Conservation (phyloP, 441 rosid species). For the Lagerstroemia fauriei region DNA sequence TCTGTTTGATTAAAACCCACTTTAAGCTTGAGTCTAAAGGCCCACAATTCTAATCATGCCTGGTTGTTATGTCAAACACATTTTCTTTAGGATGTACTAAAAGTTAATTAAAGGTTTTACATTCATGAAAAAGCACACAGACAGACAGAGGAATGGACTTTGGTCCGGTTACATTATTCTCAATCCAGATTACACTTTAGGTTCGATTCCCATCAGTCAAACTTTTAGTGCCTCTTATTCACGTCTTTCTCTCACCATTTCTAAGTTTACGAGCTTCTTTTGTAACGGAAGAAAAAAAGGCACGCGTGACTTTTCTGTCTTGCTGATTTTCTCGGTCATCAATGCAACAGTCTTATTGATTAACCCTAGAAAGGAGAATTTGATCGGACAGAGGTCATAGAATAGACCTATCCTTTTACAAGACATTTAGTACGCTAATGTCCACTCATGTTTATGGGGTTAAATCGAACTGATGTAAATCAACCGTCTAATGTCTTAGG, state of each 20-base stretch:
- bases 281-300: neutral
- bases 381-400: neutral
- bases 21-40: conserved; percentile 33
- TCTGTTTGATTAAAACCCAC: conserved; percentile 38
- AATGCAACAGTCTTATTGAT: conserved; percentile 9
- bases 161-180: too few species aligned
- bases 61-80: conserved; percentile 51
- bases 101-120: conserved; percentile 43
- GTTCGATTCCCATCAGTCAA: too few species aligned
- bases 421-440: neutral
- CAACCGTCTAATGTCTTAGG: neutral
- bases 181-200: too few species aligned
- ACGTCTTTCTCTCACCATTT: too few species aligned
- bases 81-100: conserved; percentile 41
- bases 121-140: neutral
- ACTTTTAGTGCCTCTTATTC: too few species aligned
- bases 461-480: neutral
- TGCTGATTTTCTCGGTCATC: conserved; percentile 37
- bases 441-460: neutral
- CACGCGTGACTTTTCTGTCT: neutral
- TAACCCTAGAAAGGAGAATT: conserved; percentile 17
- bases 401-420: neutral
- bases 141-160: too few species aligned
- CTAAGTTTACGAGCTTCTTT: too few species aligned
- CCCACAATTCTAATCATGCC: conserved; percentile 60